Conservation (phyloP, 116 monocot genomes). For the Papilionanthe hybrid region DNA sequence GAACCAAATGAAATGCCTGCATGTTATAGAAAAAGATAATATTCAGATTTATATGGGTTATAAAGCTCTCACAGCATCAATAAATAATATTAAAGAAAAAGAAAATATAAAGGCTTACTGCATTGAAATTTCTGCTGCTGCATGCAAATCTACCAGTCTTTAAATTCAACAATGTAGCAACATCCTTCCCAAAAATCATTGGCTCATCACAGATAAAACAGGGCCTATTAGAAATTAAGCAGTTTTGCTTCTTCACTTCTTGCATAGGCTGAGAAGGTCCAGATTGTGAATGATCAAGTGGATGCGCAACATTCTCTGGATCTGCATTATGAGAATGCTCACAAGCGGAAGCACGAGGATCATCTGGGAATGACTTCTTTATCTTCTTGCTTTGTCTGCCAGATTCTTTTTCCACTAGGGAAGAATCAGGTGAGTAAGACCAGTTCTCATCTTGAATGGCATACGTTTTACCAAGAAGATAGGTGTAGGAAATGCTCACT, state of each 20-base stretch:
- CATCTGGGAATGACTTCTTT: conserved; percentile 54
- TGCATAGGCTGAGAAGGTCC: conserved; percentile 21
- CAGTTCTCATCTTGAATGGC: conserved; percentile 22
- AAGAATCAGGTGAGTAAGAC: conserved; percentile 31
- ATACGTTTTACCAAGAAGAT: conserved; percentile 55
- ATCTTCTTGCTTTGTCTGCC: conserved; percentile 33
- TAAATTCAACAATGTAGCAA: conserved; percentile 63
- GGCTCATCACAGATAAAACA: conserved; percentile 81
- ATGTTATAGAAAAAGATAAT: conserved; percentile 2
- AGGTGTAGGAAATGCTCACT: conserved; percentile 53
- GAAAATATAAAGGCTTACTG: conserved; percentile 35
- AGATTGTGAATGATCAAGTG: conserved; percentile 7
- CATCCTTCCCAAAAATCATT: conserved; percentile 81
- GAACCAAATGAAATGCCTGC: conserved; percentile 92
- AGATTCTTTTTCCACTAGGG: conserved; percentile 32
- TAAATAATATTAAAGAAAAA: not conserved
- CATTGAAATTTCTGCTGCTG: conserved; percentile 79
- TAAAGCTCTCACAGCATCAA: not conserved
- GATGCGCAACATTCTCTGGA: not conserved
- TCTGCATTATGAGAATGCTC: conserved; percentile 13
- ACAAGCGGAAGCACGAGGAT: conserved; percentile 12
- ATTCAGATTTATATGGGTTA: not conserved
- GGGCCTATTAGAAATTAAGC: conserved; percentile 47
- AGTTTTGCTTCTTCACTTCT: conserved; percentile 53
- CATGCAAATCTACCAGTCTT: conserved; percentile 76